A percentile compares a stretch with the other conserved stretches of the same genome.
Conservation (phyloP, 108 stramenopile genomes). For the Conticribra weissflogii region DNA sequence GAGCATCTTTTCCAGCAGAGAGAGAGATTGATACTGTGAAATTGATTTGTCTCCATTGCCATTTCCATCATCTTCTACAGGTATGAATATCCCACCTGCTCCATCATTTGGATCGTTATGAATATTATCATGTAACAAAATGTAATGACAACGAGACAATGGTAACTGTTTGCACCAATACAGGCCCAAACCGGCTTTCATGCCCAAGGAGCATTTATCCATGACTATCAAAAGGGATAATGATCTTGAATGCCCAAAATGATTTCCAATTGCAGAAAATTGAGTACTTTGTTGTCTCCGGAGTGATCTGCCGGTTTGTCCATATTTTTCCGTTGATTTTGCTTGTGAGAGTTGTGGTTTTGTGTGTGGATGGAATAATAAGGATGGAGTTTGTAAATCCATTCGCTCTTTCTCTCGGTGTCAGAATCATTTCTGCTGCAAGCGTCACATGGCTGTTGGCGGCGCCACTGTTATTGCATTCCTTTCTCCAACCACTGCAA, state of each 20-base stretch:
- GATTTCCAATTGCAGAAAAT: slow-evolving; percentile 47
- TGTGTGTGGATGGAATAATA: no score
- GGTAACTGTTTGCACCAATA: background rate
- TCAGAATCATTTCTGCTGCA: no score
- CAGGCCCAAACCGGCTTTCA: slow-evolving; percentile 90
- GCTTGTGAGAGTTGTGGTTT: no score
- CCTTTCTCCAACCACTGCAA: slow-evolving; percentile 57
- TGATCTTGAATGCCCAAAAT: slow-evolving; percentile 85
- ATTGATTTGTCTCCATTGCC: background rate
- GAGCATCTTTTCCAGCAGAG: slow-evolving; percentile 52
- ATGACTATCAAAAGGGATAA: slow-evolving; percentile 69
- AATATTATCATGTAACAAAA: slow-evolving; percentile 90
- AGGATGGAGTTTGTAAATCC: slow-evolving; percentile 28
- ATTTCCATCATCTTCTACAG: background rate
- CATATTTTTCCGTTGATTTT: no score
- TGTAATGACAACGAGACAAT: slow-evolving; percentile 61
- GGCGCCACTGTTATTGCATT: slow-evolving; percentile 6
- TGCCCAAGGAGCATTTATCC: slow-evolving; percentile 64
- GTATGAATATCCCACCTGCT: slow-evolving; percentile 71
- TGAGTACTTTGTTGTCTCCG: slow-evolving; percentile 69
- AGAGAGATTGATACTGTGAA: slow-evolving; percentile 29
- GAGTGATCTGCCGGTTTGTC: slow-evolving; percentile 33
- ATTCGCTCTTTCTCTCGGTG: slow-evolving; percentile 5
- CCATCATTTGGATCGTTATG: slow-evolving; percentile 74
- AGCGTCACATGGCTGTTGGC: background rate